These are phyloP conservation scores for Suillus weaverae DNA, from an alignment of 768 basidiomycete species.

Conservation along the genomic window DNA sequence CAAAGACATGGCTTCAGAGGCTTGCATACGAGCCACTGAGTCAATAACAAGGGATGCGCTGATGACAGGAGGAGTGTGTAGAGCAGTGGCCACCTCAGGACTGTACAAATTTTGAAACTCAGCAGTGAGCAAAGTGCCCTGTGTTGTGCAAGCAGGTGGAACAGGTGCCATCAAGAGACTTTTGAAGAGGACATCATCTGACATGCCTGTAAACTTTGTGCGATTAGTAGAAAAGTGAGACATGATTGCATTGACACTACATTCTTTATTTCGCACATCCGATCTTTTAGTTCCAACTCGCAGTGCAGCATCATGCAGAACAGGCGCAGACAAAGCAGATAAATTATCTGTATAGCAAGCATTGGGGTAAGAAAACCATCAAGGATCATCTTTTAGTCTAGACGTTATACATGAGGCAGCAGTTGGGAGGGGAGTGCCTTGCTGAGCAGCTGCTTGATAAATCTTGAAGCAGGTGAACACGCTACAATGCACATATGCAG, in stretches of 20 bases:
- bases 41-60: background rate
- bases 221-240: background rate
- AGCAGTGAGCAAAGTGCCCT: background rate
- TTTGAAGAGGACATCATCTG: background rate
- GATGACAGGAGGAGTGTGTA: background rate
- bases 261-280: background rate
- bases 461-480: background rate
- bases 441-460: background rate
- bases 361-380: background rate
- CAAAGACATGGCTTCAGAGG: background rate
- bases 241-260: background rate
- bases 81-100: background rate
- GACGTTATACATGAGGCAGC: background rate
- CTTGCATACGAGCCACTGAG: background rate
- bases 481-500: background rate
- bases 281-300: background rate
- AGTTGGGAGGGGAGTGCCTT: background rate
- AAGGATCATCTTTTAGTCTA: background rate
- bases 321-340: background rate
- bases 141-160: background rate
- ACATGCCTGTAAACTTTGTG: background rate
- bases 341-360: background rate
- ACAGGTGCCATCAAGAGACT: background rate
- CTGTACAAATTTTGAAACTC: background rate
- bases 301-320: background rate